Evolutionary conservation across 768 basidiomycete genomes (phyloP).

Genomic region (Botryobasidium botryosum): DNA sequence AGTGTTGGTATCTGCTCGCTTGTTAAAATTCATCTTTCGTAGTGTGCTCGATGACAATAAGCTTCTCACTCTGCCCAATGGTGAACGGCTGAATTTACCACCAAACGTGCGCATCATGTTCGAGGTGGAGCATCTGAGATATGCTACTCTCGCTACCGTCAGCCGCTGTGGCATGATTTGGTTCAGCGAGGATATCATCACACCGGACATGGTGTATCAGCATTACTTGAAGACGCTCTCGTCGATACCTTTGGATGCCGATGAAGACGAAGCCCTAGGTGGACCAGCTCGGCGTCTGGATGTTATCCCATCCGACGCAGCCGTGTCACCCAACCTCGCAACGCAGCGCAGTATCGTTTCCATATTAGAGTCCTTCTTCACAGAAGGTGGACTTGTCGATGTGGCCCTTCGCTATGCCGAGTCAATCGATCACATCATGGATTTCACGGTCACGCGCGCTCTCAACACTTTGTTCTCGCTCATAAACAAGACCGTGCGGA

Average conservation of each 20-base stretch:
- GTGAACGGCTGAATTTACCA: constrained; percentile 92
- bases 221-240: constrained; percentile 72
- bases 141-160: constrained; percentile 94
- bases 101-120: constrained; percentile 99
- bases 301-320: constrained; percentile 26
- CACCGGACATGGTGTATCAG: constrained; percentile 78
- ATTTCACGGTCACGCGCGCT: constrained; percentile 82
- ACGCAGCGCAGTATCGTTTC: constrained; percentile 61
- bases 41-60: constrained; percentile 99
- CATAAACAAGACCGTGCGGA: constrained; percentile 88
- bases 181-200: constrained; percentile 96
- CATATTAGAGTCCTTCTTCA: constrained; percentile 71
- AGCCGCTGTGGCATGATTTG: constrained; percentile 99
- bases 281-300: constrained; percentile 7
- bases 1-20: neutral
- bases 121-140: constrained; percentile 93
- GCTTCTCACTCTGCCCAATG: constrained; percentile 88
- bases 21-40: constrained; percentile 1
- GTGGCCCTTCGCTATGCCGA: constrained; percentile 64
- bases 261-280: constrained; percentile 53
- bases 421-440: constrained; percentile 96
- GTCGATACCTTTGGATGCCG: constrained; percentile 62
- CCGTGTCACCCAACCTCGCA: constrained; percentile 41
- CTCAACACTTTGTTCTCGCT: constrained; percentile 94
- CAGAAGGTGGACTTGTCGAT: constrained; percentile 62